Conservation (phyloP, 768 basidiomycete genomes). For the Boletus patriciae region DNA sequence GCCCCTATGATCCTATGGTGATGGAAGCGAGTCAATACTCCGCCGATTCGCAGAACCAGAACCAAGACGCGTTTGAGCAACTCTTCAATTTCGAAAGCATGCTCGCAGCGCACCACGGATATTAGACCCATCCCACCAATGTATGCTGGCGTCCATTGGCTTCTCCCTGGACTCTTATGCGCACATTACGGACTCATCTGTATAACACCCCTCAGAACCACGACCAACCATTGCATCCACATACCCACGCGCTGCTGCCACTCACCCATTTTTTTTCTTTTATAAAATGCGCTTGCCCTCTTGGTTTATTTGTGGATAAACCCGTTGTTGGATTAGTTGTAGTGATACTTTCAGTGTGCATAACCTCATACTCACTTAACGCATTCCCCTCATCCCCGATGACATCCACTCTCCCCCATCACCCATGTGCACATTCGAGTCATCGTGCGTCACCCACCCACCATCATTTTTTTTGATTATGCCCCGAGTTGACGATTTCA, state of each 20-base stretch:
- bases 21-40: constrained; percentile 34
- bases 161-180: constrained; percentile 25
- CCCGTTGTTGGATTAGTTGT: constrained; percentile 39
- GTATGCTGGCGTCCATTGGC: constrained; percentile 39
- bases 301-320: constrained; percentile 38
- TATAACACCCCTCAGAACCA: constrained; percentile 28
- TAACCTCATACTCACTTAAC: constrained; percentile 29
- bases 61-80: constrained; percentile 37
- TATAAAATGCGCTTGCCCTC: constrained; percentile 22
- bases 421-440: constrained; percentile 4
- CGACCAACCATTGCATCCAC: constrained; percentile 24
- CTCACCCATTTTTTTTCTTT: constrained; percentile 14
- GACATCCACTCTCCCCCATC: constrained; percentile 2
- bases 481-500: constrained; percentile 33
- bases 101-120: constrained; percentile 34
- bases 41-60: constrained; percentile 30
- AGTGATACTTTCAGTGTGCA: constrained; percentile 34
- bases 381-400: constrained; percentile 12
- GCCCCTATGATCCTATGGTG: constrained; percentile 28
- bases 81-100: constrained; percentile 40
- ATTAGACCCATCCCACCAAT: constrained; percentile 33
- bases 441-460: constrained; percentile 25
- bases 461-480: constrained; percentile 23
- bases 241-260: constrained; percentile 34
- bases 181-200: constrained; percentile 31